Evolutionary conservation across 805 yeast species (phyloP), one percentile per base, ranked within the genome.

Genomic region (Zygoascus biomembranicola): DNA sequence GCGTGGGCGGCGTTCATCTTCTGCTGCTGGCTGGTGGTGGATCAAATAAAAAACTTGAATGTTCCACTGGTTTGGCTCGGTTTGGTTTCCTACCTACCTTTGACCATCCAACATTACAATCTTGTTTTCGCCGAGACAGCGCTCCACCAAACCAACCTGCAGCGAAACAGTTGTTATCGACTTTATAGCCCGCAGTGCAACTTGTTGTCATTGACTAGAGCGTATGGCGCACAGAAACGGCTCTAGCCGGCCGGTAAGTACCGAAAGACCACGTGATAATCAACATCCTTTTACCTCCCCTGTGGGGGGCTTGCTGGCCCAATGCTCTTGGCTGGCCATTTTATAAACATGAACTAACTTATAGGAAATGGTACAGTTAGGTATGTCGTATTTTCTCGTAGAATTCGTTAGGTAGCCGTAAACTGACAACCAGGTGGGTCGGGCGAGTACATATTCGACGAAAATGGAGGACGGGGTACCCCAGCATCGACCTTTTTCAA

Each of bases 401-500:
- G n/a, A n/a, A n/a, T n/a, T 18, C 14, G 14, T 46, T n/a, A n/a
- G n/a, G 8, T 28, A 46, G 10, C 19, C 23, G 20, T 6, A 39
- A n/a, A n/a, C n/a, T n/a, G n/a, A n/a, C 20, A 26, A 13, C 8
- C 6, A 23, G 28, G 28, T 23, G 70, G 61, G 58, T 58, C 59
- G 51, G 61, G 56, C 57, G 89, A 84, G 63, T 84, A 81, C 60
- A 70, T 82, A 16, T 84, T 84, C 59, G 84, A 83, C 23, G 87
- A 83, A 60, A 75, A 77, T 43, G 89, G 89, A 18, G 88, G 88
- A 13, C 73, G 76, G 47, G 88, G 88, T 1, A 80, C 80, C 53
- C 74, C 80, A 43, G 72, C 80, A 11, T 71, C 82, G 54, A 70
- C 78, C 47, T 77, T 79, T 63, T 68, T 80, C 53, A 74, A 73